Percentiles rank a stretch among this genome's conserved stretches.
Evolutionary conservation across 805 yeast species (phyloP).

Genomic region (Kodamaea restingae): DNA sequence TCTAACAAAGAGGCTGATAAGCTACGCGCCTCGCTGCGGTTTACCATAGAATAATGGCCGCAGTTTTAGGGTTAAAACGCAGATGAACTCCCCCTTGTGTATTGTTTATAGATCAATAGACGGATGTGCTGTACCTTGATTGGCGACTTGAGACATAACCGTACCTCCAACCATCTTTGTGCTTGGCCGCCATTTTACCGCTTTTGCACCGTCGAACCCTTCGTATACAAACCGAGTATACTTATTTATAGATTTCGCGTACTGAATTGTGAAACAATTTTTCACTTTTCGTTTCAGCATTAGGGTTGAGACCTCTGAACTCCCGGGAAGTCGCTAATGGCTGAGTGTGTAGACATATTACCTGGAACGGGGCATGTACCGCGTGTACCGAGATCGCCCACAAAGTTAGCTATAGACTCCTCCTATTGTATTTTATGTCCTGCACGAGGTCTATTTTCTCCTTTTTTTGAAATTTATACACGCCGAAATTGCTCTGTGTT

Average conservation of each 20-base stretch:
- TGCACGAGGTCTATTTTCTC: not conserved
- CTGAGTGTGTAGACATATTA: too few relatives aligned
- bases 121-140: not conserved
- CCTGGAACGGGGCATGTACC: too few relatives aligned
- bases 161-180: not conserved
- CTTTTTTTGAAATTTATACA: conserved; percentile 1
- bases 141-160: not conserved
- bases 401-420: too few relatives aligned
- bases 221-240: not conserved
- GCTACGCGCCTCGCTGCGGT: too few relatives aligned
- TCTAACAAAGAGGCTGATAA: conserved; percentile 1
- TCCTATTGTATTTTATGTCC: conserved; percentile 2
- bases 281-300: not conserved
- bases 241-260: conserved; percentile 3
- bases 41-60: too few relatives aligned
- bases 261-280: not conserved
- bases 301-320: too few relatives aligned
- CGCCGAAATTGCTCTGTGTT: not conserved
- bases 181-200: not conserved
- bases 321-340: too few relatives aligned
- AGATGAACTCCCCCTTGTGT: too few relatives aligned
- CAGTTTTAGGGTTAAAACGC: too few relatives aligned
- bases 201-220: not conserved
- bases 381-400: too few relatives aligned
- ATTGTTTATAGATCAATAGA: too few relatives aligned